These are phyloP conservation scores for Kluyveromyces aestuarii DNA, from an alignment of 805 yeast genomes.

Conservation along the genomic window DNA sequence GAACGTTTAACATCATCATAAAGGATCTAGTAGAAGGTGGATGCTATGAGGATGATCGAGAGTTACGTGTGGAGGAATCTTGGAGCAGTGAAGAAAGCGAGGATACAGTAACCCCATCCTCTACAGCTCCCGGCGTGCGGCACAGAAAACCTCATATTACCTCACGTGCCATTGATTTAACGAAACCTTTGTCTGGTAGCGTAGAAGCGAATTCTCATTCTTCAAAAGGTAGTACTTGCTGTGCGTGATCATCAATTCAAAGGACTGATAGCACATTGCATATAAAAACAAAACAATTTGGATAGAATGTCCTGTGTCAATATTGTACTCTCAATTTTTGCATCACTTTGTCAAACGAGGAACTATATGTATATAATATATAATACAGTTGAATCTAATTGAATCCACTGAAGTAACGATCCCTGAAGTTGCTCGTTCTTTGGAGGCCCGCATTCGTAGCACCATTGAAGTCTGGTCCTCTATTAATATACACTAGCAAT, in stretches of 20 bases:
- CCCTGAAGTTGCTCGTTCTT: slow-evolving; percentile 57
- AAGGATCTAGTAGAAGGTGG: slow-evolving; percentile 34
- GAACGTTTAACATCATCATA: slow-evolving; percentile 31
- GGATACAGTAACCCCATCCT: not conserved
- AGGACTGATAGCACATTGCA: not conserved
- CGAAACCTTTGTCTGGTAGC: not conserved
- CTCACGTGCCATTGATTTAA: not conserved
- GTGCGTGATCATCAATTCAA: not conserved
- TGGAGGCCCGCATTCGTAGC: slow-evolving; percentile 35
- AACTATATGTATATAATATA: not conserved
- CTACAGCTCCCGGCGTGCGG: slow-evolving; percentile 4
- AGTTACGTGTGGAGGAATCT: slow-evolving; percentile 1
- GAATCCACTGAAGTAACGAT: slow-evolving; percentile 67
- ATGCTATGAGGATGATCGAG: slow-evolving; percentile 28
- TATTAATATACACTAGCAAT: slow-evolving; percentile 67
- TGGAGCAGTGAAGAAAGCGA: slow-evolving; percentile 4
- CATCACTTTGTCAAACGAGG: not conserved
- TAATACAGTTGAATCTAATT: slow-evolving; percentile 15
- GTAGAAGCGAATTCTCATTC: not conserved
- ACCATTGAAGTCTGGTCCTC: slow-evolving; percentile 48
- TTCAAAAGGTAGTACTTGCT: not conserved
- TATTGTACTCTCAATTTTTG: not conserved
- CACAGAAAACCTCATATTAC: not conserved
- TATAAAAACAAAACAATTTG: not conserved
- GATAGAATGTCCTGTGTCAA: not conserved